Percentiles rank a stretch among this genome's conserved stretches.
These are phyloP conservation scores for Teratosphaeria nubilosa DNA, from an alignment of 2,329 filamentous ascomycete genomes.

Conservation along the genomic window DNA sequence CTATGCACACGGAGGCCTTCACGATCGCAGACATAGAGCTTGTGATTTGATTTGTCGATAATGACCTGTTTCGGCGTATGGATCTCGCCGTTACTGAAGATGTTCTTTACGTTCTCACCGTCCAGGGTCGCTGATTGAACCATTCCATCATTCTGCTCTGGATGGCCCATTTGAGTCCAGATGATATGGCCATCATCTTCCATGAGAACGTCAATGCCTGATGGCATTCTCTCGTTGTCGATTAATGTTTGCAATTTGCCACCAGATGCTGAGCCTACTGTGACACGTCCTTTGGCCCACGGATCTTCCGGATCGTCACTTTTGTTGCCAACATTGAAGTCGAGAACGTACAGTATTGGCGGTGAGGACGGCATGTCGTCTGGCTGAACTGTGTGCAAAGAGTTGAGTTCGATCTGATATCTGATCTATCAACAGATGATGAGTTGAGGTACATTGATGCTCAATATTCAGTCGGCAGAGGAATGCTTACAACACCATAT, in stretches of 20 bases:
- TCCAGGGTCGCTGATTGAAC: conserved; percentile 31
- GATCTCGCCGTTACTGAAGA: conserved; percentile 36
- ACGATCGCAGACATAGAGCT: conserved; percentile 35
- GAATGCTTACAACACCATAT: not conserved
- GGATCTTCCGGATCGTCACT: not conserved
- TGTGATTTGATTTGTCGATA: conserved; percentile 17
- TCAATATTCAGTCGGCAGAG: no score
- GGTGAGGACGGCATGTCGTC: not conserved
- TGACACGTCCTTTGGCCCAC: not conserved
- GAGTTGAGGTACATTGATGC: no score
- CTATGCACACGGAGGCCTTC: conserved; percentile 33
- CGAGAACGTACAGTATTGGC: not conserved
- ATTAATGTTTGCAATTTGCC: not conserved
- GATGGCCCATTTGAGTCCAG: conserved; percentile 23
- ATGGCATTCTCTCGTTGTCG: conserved; percentile 8
- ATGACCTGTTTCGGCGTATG: conserved; percentile 41
- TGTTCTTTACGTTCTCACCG: conserved; percentile 34
- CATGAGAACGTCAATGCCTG: conserved; percentile 22
- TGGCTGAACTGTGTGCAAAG: not conserved
- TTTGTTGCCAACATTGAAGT: not conserved
- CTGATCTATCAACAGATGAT: no score
- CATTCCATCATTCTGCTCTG: conserved; percentile 12
- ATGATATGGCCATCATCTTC: conserved; percentile 16
- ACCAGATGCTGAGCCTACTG: not conserved
- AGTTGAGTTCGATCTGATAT: not conserved